Percentiles rank a stretch among this genome's conserved stretches.
Conservation (phyloP, 2,329 filamentous ascomycete species). For the Nothopassalora personata region DNA sequence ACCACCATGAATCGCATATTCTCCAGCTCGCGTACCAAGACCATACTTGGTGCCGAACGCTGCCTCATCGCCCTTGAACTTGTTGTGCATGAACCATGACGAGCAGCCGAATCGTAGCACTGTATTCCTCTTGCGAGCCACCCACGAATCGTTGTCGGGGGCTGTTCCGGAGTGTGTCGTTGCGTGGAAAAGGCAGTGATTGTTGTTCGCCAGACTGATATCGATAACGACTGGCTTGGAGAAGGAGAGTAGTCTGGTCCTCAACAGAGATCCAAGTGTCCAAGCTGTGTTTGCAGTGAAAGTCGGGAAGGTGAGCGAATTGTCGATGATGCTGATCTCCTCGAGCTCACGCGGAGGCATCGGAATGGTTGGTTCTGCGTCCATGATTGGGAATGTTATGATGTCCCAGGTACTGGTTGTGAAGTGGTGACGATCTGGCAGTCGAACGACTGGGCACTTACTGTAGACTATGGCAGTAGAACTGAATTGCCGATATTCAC, state of each 20-base stretch:
- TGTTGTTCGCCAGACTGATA: constrained; percentile 55
- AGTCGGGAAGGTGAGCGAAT: constrained; percentile 42
- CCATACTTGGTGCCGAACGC: constrained; percentile 62
- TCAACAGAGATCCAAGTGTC: constrained; percentile 59
- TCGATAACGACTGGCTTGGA: constrained; percentile 56
- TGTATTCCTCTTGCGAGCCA: constrained; percentile 64
- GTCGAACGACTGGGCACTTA: background rate
- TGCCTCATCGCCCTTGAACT: constrained; percentile 59
- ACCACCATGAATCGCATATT: constrained; percentile 74
- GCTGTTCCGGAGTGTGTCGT: constrained; percentile 61
- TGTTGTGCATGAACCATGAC: constrained; percentile 67
- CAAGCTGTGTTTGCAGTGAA: constrained; percentile 63
- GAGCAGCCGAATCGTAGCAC: constrained; percentile 66
- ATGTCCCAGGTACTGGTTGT: background rate
- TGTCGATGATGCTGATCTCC: constrained; percentile 39
- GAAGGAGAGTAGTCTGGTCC: constrained; percentile 55
- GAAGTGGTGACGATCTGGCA: background rate
- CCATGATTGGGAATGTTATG: constrained; percentile 12
- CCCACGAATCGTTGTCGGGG: constrained; percentile 55
- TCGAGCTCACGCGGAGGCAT: constrained; percentile 33
- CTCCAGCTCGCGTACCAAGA: constrained; percentile 50
- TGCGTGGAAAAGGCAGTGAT: constrained; percentile 59
- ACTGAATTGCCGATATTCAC: background rate
- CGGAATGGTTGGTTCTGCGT: constrained; percentile 23
- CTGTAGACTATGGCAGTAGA: background rate